Conservation (phyloP, 805 yeast species). For the Metschnikowia noctiluminum region DNA sequence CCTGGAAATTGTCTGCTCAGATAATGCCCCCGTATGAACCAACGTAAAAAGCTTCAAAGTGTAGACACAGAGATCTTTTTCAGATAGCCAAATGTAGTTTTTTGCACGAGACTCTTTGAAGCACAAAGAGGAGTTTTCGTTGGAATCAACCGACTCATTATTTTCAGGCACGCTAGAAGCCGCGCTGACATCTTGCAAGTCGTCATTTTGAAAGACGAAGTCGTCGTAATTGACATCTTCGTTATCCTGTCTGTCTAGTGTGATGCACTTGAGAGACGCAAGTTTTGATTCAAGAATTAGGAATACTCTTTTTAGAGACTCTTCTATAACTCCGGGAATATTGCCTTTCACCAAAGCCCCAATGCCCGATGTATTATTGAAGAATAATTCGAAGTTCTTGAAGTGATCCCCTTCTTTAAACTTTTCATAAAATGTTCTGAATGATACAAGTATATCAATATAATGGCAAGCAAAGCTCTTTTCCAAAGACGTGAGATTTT, state of each 20-base stretch:
- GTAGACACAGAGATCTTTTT: slow-evolving; percentile 40
- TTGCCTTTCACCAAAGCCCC: slow-evolving; percentile 20
- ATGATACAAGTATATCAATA: slow-evolving; percentile 32
- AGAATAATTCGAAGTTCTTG: slow-evolving; percentile 32
- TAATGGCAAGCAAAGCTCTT: slow-evolving; percentile 23
- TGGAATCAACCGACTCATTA: neutral
- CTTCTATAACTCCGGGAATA: slow-evolving; percentile 29
- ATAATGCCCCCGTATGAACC: slow-evolving; percentile 30
- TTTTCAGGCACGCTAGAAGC: neutral
- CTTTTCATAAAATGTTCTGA: slow-evolving; percentile 33
- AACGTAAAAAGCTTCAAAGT: slow-evolving; percentile 39
- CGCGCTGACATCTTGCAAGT: neutral
- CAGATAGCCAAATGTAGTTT: slow-evolving; percentile 32
- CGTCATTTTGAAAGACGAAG: slow-evolving; percentile 5
- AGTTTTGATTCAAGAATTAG: slow-evolving; percentile 47
- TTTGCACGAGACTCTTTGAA: neutral
- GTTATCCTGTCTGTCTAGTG: slow-evolving; percentile 48
- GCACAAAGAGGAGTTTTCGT: neutral
- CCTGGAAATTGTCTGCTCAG: slow-evolving; percentile 25
- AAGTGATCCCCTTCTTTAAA: slow-evolving; percentile 20
- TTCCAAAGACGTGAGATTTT: slow-evolving; percentile 23
- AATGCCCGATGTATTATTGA: slow-evolving; percentile 19
- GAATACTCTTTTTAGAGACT: slow-evolving; percentile 39
- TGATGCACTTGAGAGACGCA: slow-evolving; percentile 33
- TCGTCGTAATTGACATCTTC: slow-evolving; percentile 48